A percentile compares a stretch with the other conserved stretches of the same genome.
phyloP scores from a whole-genome alignment of 805 yeast species.

The Candida boidinii region DNA sequence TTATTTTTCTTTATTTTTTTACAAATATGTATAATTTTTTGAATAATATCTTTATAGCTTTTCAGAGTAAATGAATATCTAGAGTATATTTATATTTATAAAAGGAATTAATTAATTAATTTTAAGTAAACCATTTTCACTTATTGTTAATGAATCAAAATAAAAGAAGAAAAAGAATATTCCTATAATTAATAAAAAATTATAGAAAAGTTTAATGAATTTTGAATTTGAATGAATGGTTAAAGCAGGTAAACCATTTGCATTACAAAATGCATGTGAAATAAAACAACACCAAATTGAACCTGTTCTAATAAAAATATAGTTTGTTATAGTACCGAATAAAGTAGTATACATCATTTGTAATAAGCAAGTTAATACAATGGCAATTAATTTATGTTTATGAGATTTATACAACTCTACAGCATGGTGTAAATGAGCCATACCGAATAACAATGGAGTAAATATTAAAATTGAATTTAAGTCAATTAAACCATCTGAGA shows the following conservation, averaged over 20 bases:
- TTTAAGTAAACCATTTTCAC: too few species aligned
- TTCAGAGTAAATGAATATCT: too few species aligned
- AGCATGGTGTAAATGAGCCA: constrained; percentile 77
- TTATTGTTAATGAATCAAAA: too few species aligned
- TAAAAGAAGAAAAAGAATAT: too few species aligned
- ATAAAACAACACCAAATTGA: constrained; percentile 48
- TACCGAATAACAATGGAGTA: constrained; percentile 63
- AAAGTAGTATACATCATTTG: constrained; percentile 60
- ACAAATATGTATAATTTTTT: too few species aligned
- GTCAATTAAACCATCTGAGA: background rate
- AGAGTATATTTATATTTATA: too few species aligned
- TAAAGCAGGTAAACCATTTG: constrained; percentile 54
- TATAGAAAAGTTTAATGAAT: too few species aligned
- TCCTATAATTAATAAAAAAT: too few species aligned
- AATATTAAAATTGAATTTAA: constrained; percentile 16
- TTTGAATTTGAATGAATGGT: too few species aligned
- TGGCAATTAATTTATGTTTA: constrained; percentile 18
- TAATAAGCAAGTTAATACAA: constrained; percentile 23
- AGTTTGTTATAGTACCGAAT: constrained; percentile 63
- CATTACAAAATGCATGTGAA: constrained; percentile 63
- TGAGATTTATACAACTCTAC: constrained; percentile 31
- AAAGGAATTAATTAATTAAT: too few species aligned
- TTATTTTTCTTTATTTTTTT: too few species aligned
- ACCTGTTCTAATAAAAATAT: constrained; percentile 41
- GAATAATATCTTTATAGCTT: too few species aligned